Conservation (phyloP, 108 stramenopile species). For the Fistulifera pelliculosa region DNA sequence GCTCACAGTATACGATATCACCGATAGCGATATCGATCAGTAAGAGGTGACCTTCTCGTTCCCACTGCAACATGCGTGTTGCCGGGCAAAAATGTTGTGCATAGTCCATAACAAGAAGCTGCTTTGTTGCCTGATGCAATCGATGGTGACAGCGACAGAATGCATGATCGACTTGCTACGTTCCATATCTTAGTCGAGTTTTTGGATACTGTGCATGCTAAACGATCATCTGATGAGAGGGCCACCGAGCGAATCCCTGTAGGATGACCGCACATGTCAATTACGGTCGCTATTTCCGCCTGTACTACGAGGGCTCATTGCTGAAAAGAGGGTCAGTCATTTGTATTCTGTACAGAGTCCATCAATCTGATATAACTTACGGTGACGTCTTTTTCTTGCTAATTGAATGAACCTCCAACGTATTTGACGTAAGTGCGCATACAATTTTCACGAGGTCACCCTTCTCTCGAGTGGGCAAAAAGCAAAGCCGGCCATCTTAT, state of each 20-base stretch:
- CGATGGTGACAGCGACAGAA: slow-evolving; percentile 61
- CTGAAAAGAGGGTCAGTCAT: no score
- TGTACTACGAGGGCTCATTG: no score
- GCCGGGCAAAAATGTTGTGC: slow-evolving; percentile 88
- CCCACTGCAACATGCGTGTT: slow-evolving; percentile 79
- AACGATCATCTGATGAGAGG: slow-evolving; percentile 77
- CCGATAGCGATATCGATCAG: slow-evolving; percentile 79
- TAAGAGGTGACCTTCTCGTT: slow-evolving; percentile 76
- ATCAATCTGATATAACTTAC: no score
- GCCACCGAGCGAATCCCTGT: slow-evolving; percentile 90
- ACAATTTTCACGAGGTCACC: slow-evolving; percentile 65
- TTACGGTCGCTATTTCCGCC: slow-evolving; percentile 12
- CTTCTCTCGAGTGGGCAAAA: slow-evolving; percentile 44
- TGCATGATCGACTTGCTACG: slow-evolving; percentile 66
- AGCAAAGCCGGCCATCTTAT: slow-evolving; percentile 76
- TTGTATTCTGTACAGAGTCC: no score
- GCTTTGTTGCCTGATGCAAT: slow-evolving; percentile 16
- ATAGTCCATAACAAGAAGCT: slow-evolving; percentile 76
- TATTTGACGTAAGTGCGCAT: slow-evolving; percentile 84
- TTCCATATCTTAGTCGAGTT: slow-evolving; percentile 92
- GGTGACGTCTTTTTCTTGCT: slow-evolving; percentile 6
- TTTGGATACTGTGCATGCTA: slow-evolving; percentile 85
- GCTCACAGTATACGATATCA: slow-evolving; percentile 58
- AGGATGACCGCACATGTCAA: slow-evolving; percentile 91
- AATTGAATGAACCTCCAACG: slow-evolving; percentile 65